Evolutionary conservation across 2,329 filamentous ascomycete genomes (phyloP).

Genomic region (Lachnellula suecica): DNA sequence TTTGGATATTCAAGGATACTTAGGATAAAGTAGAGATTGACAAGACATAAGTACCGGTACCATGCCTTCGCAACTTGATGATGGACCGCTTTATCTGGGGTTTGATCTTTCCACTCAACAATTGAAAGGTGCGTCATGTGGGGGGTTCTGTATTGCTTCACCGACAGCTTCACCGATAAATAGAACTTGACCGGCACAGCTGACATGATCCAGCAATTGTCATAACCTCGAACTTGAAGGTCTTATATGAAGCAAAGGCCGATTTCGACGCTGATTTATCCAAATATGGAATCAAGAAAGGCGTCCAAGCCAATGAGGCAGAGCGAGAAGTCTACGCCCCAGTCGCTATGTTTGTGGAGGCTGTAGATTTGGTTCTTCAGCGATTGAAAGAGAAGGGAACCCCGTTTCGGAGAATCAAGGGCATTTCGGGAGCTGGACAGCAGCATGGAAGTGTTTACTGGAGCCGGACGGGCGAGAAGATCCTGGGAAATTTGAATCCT

Average conservation of each 20-base stretch:
- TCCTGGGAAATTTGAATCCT: conserved; percentile 61
- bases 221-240: conserved; percentile 77
- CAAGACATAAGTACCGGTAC: conserved; percentile 7
- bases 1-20: background rate
- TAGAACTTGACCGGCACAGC: no score
- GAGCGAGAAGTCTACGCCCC: conserved; percentile 92
- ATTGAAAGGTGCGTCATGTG: conserved; percentile 93
- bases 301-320: conserved; percentile 76
- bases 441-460: conserved; percentile 98
- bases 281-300: conserved; percentile 81
- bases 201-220: conserved; percentile 63
- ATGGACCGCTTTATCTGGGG: conserved; percentile 75
- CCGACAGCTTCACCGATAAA: no score
- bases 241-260: conserved; percentile 83
- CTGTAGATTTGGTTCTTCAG: conserved; percentile 79
- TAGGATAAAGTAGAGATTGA: background rate
- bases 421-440: conserved; percentile 89
- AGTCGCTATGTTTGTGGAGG: conserved; percentile 92
- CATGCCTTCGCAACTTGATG: conserved; percentile 34
- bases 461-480: conserved; percentile 65
- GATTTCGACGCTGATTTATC: conserved; percentile 87
- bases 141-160: no score
- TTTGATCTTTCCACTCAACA: conserved; percentile 98
- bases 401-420: conserved; percentile 73
- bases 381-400: conserved; percentile 69